A percentile compares a stretch with the other conserved stretches of the same genome.
Evolutionary conservation across 108 stramenopile genomes (phyloP).

Genomic region (Fistulifera solaris): DNA sequence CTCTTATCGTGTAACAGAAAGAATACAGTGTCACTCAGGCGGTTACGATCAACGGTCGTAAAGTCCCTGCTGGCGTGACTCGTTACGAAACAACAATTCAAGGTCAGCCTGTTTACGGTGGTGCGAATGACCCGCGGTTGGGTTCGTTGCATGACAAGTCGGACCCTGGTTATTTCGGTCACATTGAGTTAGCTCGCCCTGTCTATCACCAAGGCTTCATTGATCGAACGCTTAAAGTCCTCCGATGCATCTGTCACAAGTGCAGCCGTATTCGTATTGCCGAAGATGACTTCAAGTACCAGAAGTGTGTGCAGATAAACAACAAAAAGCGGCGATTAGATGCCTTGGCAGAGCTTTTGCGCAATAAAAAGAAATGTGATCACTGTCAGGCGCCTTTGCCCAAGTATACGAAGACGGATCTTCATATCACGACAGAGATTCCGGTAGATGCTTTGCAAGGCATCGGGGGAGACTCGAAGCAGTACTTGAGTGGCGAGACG

Average conservation of each 20-base stretch:
- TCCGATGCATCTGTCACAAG: conserved; percentile 94
- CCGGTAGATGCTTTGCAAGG: conserved; percentile 54
- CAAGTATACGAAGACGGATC: conserved; percentile 72
- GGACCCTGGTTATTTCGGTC: conserved; percentile 98
- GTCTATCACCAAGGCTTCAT: conserved; percentile 97
- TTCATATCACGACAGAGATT: conserved; percentile 83
- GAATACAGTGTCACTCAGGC: conserved; percentile 93
- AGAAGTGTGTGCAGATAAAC: conserved; percentile 37
- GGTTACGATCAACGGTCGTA: conserved; percentile 81
- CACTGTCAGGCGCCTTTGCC: conserved; percentile 82
- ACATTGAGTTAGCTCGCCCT: conserved; percentile 92
- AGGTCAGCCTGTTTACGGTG: conserved; percentile 94
- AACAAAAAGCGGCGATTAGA: conserved; percentile 70
- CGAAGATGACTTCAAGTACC: conserved; percentile 79
- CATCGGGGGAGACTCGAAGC: conserved; percentile 85
- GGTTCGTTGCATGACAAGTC: conserved; percentile 86
- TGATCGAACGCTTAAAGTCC: conserved; percentile 74
- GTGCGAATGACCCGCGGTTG: conserved; percentile 95
- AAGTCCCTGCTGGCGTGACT: conserved; percentile 89
- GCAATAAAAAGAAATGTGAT: conserved; percentile 84
- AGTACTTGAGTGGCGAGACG: conserved; percentile 78
- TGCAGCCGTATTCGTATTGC: conserved; percentile 77
- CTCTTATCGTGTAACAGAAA: conserved; percentile 18
- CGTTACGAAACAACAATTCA: conserved; percentile 82
- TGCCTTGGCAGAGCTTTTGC: conserved; percentile 73